Evolutionary conservation across 176 grass and related monocot species (phyloP).

Genomic region (Musa beccarii): DNA sequence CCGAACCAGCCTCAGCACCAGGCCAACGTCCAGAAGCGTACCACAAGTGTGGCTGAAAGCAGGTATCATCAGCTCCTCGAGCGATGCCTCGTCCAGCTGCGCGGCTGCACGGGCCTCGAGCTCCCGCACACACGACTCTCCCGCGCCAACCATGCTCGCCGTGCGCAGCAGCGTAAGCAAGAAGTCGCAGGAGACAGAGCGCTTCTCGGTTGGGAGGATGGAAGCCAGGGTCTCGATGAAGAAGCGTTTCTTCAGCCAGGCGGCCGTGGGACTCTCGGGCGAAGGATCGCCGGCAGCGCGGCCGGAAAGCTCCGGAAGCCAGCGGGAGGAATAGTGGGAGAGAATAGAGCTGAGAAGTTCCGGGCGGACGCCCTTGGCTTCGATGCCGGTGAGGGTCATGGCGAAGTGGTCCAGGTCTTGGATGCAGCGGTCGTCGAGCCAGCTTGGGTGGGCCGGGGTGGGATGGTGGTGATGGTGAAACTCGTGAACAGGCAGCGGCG

Average conservation of each 20-base stretch:
- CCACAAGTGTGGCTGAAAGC: conserved; percentile 52
- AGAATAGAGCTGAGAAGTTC: conserved; percentile 68
- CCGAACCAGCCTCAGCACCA: conserved; percentile 67
- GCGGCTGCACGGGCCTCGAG: conserved; percentile 66
- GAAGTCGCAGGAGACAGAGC: conserved; percentile 61
- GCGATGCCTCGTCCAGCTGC: conserved; percentile 62
- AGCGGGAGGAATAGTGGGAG: conserved; percentile 80
- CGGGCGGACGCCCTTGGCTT: conserved; percentile 44
- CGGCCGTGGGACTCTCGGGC: conserved; percentile 67
- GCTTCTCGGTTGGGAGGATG: conserved; percentile 47
- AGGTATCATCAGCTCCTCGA: conserved; percentile 83
- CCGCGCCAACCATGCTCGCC: conserved; percentile 78
- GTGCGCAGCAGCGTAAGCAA: conserved; percentile 63
- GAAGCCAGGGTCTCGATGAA: conserved; percentile 79
- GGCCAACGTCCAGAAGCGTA: conserved; percentile 75
- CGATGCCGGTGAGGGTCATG: conserved; percentile 58
- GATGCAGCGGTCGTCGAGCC: conserved; percentile 45
- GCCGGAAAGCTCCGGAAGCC: conserved; percentile 79
- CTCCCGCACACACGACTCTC: conserved; percentile 44
- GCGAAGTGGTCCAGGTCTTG: conserved; percentile 73
- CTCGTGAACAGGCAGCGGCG: no score
- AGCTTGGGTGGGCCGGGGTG: not conserved
- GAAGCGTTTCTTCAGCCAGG: conserved; percentile 77
- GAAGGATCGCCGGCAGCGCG: conserved; percentile 12
- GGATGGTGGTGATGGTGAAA: not conserved